Percentiles rank a stretch among this genome's conserved stretches.
These are phyloP conservation scores for Cadophora sp. DNA, from an alignment of 2,329 filamentous ascomycete species.

Conservation along the genomic window DNA sequence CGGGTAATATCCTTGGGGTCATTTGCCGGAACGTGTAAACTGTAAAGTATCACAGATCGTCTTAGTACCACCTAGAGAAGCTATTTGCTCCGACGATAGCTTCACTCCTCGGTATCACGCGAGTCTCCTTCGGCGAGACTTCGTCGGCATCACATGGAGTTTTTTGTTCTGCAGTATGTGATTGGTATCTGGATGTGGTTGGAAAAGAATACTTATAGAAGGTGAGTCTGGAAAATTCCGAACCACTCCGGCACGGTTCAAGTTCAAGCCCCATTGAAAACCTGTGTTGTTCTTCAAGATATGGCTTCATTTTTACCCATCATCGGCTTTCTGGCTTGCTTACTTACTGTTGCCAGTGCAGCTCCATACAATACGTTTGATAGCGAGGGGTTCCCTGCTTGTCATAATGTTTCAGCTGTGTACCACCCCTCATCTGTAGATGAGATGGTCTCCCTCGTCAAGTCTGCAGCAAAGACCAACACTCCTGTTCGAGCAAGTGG, in stretches of 20 bases:
- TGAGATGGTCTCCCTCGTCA: conserved; percentile 32
- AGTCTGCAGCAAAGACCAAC: conserved; percentile 25
- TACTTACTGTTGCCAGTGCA: neutral
- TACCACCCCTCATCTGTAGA: conserved; percentile 23
- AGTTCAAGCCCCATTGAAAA: neutral
- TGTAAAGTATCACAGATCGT: neutral
- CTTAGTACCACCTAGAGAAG: neutral
- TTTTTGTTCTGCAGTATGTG: neutral
- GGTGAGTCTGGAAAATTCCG: neutral
- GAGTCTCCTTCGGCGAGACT: conserved; percentile 1
- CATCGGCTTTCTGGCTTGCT: neutral
- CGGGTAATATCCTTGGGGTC: neutral
- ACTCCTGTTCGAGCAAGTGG: conserved; percentile 32
- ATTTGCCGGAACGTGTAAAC: neutral
- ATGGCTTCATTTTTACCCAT: neutral
- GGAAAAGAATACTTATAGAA: neutral
- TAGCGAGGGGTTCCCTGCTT: conserved; percentile 32
- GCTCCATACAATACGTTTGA: conserved; percentile 32
- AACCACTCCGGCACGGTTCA: neutral
- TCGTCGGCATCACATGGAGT: conserved; percentile 11
- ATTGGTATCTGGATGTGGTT: neutral
- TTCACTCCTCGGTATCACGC: neutral
- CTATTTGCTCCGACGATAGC: conserved; percentile 8
- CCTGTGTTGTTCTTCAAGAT: neutral
- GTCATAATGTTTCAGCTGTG: conserved; percentile 30